Percentiles rank a stretch among this genome's conserved stretches.
phyloP scores from a whole-genome alignment of 148 eudicot species.

The Rhododendron vialii region DNA sequence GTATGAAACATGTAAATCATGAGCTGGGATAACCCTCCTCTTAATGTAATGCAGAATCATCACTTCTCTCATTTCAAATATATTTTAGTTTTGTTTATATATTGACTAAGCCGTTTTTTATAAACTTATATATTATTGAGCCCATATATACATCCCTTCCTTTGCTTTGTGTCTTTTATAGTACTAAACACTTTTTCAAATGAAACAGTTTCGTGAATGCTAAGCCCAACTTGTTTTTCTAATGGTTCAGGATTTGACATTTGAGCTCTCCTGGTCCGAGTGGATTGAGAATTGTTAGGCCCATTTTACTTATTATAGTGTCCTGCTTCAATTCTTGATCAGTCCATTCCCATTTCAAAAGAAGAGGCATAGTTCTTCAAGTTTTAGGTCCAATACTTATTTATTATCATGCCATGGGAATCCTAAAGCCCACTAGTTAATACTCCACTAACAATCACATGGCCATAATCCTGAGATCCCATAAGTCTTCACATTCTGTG shows the following conservation, averaged over 20 bases:
- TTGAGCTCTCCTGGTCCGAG: neutral
- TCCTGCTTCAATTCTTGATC: neutral
- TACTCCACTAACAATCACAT: neutral
- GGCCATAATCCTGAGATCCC: neutral
- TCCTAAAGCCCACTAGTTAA: neutral
- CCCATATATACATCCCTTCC: neutral
- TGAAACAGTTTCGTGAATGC: neutral
- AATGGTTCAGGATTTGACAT: neutral
- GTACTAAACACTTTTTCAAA: neutral
- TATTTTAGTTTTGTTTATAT: neutral
- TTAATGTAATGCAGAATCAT: neutral
- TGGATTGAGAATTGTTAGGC: neutral
- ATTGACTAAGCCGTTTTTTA: neutral
- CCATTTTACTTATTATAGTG: neutral
- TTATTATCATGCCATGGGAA: neutral
- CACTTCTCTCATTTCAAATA: neutral
- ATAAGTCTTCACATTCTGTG: neutral
- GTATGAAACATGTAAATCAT: neutral
- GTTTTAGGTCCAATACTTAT: neutral
- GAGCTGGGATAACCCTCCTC: neutral
- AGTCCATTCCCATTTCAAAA: neutral
- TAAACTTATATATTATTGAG: neutral
- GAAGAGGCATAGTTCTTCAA: neutral
- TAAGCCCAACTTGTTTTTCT: neutral
- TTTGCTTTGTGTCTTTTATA: neutral